Conservation (phyloP, 495 filamentous ascomycete genomes). For the Neurospora sp. region DNA sequence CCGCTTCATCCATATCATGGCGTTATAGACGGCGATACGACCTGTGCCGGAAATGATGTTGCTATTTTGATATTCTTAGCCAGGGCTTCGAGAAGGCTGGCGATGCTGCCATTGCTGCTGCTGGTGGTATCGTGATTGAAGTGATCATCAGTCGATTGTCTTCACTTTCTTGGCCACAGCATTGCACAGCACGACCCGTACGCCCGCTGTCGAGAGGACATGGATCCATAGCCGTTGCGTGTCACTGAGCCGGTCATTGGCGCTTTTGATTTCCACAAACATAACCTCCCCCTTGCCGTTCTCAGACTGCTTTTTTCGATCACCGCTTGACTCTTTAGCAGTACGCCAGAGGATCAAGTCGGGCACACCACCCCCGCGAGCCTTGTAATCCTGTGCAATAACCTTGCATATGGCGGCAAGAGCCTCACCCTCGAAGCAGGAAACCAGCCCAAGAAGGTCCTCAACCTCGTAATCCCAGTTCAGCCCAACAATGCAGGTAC, state of each 20-base stretch:
- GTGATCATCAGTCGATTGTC: constrained; percentile 18
- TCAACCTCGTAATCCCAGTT: constrained; percentile 79
- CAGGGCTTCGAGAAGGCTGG: neutral
- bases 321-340: constrained; percentile 7
- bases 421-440: constrained; percentile 68
- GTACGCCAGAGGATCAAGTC: constrained; percentile 83
- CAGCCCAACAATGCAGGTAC: constrained; percentile 78
- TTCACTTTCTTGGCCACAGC: constrained; percentile 66
- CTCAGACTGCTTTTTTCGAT: constrained; percentile 11
- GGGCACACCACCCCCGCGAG: constrained; percentile 79
- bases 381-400: constrained; percentile 86
- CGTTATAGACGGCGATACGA: neutral
- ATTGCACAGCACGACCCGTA: constrained; percentile 81
- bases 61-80: neutral
- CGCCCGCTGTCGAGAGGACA: constrained; percentile 72
- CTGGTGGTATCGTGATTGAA: neutral
- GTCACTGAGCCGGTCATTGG: constrained; percentile 93
- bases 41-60: neutral
- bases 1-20: neutral
- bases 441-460: constrained; percentile 75
- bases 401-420: constrained; percentile 82
- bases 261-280: constrained; percentile 88
- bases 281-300: constrained; percentile 46
- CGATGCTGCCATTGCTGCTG: neutral
- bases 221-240: constrained; percentile 96